These are phyloP conservation scores for Erysimum cheiri DNA, from an alignment of 441 rosid species.

Conservation along the genomic window DNA sequence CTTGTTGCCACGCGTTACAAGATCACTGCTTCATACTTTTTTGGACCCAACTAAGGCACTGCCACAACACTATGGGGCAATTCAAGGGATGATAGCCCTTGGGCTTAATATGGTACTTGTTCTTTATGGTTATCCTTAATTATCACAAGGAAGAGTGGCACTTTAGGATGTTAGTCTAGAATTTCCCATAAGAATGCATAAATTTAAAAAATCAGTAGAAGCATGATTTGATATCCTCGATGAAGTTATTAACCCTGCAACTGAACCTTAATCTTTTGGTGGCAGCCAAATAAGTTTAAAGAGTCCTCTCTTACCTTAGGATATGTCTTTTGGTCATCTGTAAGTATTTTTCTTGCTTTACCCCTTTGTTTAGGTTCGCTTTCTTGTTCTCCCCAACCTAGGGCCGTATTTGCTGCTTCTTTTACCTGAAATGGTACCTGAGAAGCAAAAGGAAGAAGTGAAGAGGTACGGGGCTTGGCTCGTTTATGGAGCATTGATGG, in stretches of 20 bases:
- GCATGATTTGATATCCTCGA: not conserved
- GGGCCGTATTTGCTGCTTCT: slow-evolving; percentile 59
- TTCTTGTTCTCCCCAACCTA: slow-evolving; percentile 67
- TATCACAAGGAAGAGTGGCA: slow-evolving; percentile 17
- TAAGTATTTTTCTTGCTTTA: slow-evolving; percentile 33
- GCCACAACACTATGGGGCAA: slow-evolving; percentile 70
- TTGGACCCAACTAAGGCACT: slow-evolving; percentile 63
- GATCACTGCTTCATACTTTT: slow-evolving; percentile 64
- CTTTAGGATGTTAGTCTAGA: slow-evolving; percentile 28
- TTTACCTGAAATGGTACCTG: slow-evolving; percentile 60
- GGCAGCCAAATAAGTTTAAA: slow-evolving; percentile 19
- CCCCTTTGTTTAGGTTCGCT: slow-evolving; percentile 55
- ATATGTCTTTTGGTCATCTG: slow-evolving; percentile 12
- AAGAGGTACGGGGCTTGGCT: slow-evolving; percentile 64
- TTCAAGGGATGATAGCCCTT: slow-evolving; percentile 68
- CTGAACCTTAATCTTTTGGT: not conserved
- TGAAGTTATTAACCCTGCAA: not conserved
- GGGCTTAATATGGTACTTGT: slow-evolving; percentile 65
- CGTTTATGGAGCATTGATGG: slow-evolving; percentile 66
- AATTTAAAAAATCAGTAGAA: slow-evolving; percentile 1
- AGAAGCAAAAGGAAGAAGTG: slow-evolving; percentile 54
- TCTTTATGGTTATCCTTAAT: slow-evolving; percentile 13
- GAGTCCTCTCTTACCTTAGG: slow-evolving; percentile 10
- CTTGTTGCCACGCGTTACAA: slow-evolving; percentile 63
- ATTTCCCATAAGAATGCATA: slow-evolving; percentile 11